Percentiles rank a stretch among this genome's conserved stretches.
These are phyloP conservation scores for Penicillium palitans DNA, from an alignment of 2,329 filamentous ascomycete genomes.

Conservation along the genomic window DNA sequence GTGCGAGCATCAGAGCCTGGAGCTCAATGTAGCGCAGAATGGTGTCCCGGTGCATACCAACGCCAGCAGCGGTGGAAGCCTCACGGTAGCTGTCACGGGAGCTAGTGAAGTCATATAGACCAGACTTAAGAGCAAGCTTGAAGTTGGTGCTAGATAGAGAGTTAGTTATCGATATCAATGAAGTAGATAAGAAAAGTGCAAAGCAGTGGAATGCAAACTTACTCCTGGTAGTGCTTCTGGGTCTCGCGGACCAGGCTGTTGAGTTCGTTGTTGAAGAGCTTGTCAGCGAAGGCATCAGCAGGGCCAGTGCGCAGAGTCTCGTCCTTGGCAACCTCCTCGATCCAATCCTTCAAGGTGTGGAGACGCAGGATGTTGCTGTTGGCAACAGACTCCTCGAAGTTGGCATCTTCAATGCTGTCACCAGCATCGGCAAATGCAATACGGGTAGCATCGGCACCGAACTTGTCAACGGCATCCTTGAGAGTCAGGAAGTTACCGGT, in stretches of 20 bases:
- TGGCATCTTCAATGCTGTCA: conserved; percentile 91
- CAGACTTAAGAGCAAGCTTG: conserved; percentile 81
- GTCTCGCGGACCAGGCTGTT: conserved; percentile 79
- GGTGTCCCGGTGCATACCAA: conserved; percentile 83
- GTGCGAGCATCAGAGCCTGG: conserved; percentile 77
- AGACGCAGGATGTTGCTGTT: conserved; percentile 88
- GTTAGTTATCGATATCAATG: conserved; percentile 16
- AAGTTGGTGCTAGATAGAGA: conserved; percentile 62
- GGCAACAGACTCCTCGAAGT: conserved; percentile 94
- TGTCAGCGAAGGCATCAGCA: conserved; percentile 77
- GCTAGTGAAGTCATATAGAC: conserved; percentile 85
- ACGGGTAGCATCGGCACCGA: conserved; percentile 87
- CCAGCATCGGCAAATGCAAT: conserved; percentile 92
- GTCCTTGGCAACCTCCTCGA: conserved; percentile 77
- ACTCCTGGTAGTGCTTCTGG: conserved; percentile 72
- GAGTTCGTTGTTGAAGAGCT: conserved; percentile 90
- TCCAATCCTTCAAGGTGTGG: conserved; percentile 84
- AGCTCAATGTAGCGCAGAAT: conserved; percentile 80
- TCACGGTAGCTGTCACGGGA: conserved; percentile 91
- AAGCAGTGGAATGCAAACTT: conserved; percentile 29
- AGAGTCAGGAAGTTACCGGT: conserved; percentile 97
- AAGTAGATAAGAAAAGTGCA: not conserved
- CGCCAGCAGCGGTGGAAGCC: conserved; percentile 69
- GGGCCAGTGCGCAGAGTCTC: conserved; percentile 74
- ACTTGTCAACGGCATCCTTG: conserved; percentile 81